Percentiles rank a stretch among this genome's conserved stretches.
Conservation (phyloP, 2,329 filamentous ascomycete genomes). For the Dactylellina haptotyla region DNA sequence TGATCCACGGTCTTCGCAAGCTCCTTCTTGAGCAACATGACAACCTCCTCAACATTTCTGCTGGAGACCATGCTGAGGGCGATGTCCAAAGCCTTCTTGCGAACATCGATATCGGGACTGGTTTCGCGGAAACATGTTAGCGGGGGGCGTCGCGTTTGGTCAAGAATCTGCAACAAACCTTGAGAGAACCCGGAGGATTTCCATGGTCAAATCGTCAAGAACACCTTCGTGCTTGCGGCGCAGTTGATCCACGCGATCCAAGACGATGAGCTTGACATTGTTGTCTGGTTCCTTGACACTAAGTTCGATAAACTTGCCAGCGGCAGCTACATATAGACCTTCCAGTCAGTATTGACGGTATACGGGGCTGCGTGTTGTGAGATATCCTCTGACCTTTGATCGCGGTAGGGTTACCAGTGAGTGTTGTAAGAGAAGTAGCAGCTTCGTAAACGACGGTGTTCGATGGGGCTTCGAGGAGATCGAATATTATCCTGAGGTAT, state of each 20-base stretch:
- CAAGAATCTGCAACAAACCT: slow-evolving; percentile 52
- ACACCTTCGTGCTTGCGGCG: slow-evolving; percentile 89
- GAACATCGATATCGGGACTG: slow-evolving; percentile 94
- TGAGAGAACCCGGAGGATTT: slow-evolving; percentile 91
- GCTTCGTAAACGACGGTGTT: slow-evolving; percentile 98
- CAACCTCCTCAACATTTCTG: slow-evolving; percentile 98
- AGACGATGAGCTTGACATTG: slow-evolving; percentile 97
- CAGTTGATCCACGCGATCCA: slow-evolving; percentile 90
- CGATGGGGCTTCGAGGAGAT: slow-evolving; percentile 89
- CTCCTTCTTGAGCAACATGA: slow-evolving; percentile 95
- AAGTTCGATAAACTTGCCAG: slow-evolving; percentile 93
- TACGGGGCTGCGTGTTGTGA: neutral
- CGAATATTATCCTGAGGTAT: slow-evolving; percentile 94
- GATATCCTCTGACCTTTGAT: slow-evolving; percentile 73
- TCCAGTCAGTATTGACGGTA: neutral
- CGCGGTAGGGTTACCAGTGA: slow-evolving; percentile 95
- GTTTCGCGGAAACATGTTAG: slow-evolving; percentile 16
- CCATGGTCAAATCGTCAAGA: slow-evolving; percentile 94
- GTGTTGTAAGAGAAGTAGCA: slow-evolving; percentile 88
- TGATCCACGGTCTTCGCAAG: slow-evolving; percentile 97
- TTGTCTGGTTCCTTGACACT: slow-evolving; percentile 98
- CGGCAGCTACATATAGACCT: slow-evolving; percentile 71
- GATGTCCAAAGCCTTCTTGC: slow-evolving; percentile 87
- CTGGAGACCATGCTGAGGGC: slow-evolving; percentile 98
- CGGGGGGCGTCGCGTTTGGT: neutral